phyloP scores from a whole-genome alignment of 2,329 filamentous ascomycete species.

The Orbilia oligospora region DNA sequence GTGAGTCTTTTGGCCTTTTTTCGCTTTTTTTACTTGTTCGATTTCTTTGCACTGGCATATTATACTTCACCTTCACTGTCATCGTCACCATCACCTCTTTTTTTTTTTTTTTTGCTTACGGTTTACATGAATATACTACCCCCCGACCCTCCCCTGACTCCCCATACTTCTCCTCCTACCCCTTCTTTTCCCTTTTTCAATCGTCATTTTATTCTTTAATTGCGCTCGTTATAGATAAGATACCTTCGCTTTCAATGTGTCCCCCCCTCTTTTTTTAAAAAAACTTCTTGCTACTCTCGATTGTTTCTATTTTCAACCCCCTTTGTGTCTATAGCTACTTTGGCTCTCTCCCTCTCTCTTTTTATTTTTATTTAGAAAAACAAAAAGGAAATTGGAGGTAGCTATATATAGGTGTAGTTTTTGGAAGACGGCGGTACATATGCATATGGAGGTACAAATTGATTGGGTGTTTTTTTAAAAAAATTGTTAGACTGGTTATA shows the following conservation, averaged over 20 bases:
- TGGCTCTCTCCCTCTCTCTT: too few species aligned
- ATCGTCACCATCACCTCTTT: too few species aligned
- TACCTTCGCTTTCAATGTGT: constrained; percentile 40
- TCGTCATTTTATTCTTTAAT: not conserved
- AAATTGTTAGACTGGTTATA: too few species aligned
- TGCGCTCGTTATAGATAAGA: constrained; percentile 52
- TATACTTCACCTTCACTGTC: too few species aligned
- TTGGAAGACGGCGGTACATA: too few species aligned
- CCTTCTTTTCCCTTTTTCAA: too few species aligned
- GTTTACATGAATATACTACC: constrained; percentile 4
- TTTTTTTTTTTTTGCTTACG: not conserved
- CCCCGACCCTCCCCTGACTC: not conserved
- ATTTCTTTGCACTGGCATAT: constrained; percentile 15
- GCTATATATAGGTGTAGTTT: too few species aligned
- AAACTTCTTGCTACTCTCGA: not conserved
- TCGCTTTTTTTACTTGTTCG: constrained; percentile 18
- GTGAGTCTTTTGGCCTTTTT: constrained; percentile 34
- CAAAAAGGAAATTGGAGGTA: too few species aligned
- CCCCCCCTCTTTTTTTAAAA: not conserved
- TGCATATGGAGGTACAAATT: too few species aligned
- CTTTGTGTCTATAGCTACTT: not conserved
- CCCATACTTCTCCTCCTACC: not conserved
- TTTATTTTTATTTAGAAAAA: not conserved
- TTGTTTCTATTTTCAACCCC: not conserved
- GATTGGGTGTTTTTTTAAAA: too few species aligned